A percentile compares a stretch with the other conserved stretches of the same genome.
These are phyloP conservation scores for Vitis hybrid DNA, from an alignment of 177 flowering plant species.

Conservation along the genomic window DNA sequence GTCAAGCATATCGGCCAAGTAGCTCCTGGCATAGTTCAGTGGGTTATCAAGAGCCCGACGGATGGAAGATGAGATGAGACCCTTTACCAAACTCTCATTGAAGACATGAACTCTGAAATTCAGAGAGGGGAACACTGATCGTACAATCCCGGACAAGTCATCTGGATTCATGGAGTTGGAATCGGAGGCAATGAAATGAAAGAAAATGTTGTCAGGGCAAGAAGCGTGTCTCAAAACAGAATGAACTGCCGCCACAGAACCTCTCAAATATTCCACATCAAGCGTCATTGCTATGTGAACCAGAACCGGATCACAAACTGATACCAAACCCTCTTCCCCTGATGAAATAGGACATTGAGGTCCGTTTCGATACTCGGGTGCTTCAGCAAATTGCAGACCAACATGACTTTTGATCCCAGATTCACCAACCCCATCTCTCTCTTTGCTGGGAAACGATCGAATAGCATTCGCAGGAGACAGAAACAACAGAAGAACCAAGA, in stretches of 20 bases:
- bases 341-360: slow-evolving; percentile 19
- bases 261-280: slow-evolving; percentile 54
- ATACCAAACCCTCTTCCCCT: neutral
- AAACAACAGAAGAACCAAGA: neutral
- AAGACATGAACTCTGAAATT: slow-evolving; percentile 38
- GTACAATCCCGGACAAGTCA: slow-evolving; percentile 10
- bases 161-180: slow-evolving; percentile 7
- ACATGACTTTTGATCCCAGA: neutral
- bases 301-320: slow-evolving; percentile 25
- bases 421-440: neutral
- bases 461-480: slow-evolving; percentile 6
- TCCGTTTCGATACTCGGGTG: slow-evolving; percentile 43
- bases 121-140: slow-evolving; percentile 39
- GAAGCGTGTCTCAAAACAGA: slow-evolving; percentile 61
- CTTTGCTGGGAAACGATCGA: slow-evolving; percentile 13
- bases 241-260: slow-evolving; percentile 58
- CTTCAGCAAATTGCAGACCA: slow-evolving; percentile 25
- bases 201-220: slow-evolving; percentile 62
- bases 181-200: slow-evolving; percentile 56
- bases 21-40: slow-evolving; percentile 51
- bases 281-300: slow-evolving; percentile 68
- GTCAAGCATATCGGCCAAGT: slow-evolving; percentile 43
- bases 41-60: slow-evolving; percentile 58
- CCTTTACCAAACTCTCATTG: slow-evolving; percentile 26
- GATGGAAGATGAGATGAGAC: slow-evolving; percentile 46